A percentile compares a stretch with the other conserved stretches of the same genome.
Evolutionary conservation across 2,329 filamentous ascomycete genomes (phyloP).

Genomic region (Ceratocystis papillata): DNA sequence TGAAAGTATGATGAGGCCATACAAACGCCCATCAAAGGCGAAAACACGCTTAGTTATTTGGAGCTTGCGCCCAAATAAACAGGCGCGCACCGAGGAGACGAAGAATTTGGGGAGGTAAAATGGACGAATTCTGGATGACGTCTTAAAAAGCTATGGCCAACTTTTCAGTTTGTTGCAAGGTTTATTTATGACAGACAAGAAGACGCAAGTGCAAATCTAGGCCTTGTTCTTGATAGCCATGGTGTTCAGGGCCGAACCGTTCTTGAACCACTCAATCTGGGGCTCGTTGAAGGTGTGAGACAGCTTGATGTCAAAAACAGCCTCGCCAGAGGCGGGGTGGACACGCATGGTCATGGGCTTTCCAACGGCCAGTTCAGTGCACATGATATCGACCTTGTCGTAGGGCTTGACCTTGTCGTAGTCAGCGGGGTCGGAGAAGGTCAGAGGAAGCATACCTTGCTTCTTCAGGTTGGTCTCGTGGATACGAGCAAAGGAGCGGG

Average conservation of each 20-base stretch:
- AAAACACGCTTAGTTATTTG: background rate
- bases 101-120: background rate
- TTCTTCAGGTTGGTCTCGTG: slow-evolving; percentile 99
- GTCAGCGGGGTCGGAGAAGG: slow-evolving; percentile 86
- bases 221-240: slow-evolving; percentile 63
- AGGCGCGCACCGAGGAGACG: background rate
- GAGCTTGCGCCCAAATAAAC: background rate
- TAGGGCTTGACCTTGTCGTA: slow-evolving; percentile 94
- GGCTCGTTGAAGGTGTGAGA: slow-evolving; percentile 96
- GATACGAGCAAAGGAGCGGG: slow-evolving; percentile 92
- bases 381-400: slow-evolving; percentile 79
- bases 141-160: slow-evolving; percentile 10
- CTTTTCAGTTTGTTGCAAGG: background rate
- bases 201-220: slow-evolving; percentile 25
- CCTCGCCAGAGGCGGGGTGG: slow-evolving; percentile 71
- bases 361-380: slow-evolving; percentile 81
- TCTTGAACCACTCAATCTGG: slow-evolving; percentile 99
- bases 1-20: background rate
- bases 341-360: slow-evolving; percentile 87
- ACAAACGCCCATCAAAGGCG: background rate
- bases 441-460: slow-evolving; percentile 99
- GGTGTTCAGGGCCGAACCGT: slow-evolving; percentile 93
- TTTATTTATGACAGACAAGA: background rate
- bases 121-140: background rate
- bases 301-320: slow-evolving; percentile 70